A percentile compares a stretch with the other conserved stretches of the same genome.
phyloP scores from a whole-genome alignment of 1,284 basidiomycete genomes.

The Cutaneotrichosporon sp. region DNA sequence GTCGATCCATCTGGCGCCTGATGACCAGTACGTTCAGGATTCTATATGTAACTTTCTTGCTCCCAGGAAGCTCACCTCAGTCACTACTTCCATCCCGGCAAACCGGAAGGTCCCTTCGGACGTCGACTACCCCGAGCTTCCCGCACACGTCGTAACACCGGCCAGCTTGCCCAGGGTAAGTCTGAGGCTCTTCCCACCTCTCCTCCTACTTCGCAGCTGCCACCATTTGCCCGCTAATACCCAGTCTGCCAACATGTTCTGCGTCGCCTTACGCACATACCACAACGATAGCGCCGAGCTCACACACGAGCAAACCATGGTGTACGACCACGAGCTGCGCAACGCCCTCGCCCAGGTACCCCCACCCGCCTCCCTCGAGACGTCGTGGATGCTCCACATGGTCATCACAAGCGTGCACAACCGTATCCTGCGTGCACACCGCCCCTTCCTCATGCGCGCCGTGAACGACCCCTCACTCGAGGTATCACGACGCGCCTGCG shows the following conservation, averaged over 20 bases:
- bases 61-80: background rate
- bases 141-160: background rate
- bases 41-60: no score
- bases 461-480: conserved; percentile 14
- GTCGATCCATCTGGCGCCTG: conserved; percentile 25
- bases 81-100: conserved; percentile 2
- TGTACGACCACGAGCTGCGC: conserved; percentile 6
- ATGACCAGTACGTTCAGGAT: conserved; percentile 4
- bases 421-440: conserved; percentile 28
- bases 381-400: conserved; percentile 25
- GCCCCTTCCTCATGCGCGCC: conserved; percentile 25
- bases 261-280: background rate
- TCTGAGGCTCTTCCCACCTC: background rate
- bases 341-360: background rate
- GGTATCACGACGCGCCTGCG: background rate
- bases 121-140: conserved; percentile 6
- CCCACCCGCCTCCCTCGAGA: background rate
- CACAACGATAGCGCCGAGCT: background rate
- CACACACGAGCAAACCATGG: background rate
- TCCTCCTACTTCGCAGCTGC: background rate
- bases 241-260: conserved; percentile 1
- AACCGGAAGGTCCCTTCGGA: conserved; percentile 7
- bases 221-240: no score
- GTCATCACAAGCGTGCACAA: conserved; percentile 26
- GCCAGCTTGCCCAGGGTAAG: conserved; percentile 1